phyloP scores from a whole-genome alignment of 164 flowering plant species.

The Vitis vinifera region DNA sequence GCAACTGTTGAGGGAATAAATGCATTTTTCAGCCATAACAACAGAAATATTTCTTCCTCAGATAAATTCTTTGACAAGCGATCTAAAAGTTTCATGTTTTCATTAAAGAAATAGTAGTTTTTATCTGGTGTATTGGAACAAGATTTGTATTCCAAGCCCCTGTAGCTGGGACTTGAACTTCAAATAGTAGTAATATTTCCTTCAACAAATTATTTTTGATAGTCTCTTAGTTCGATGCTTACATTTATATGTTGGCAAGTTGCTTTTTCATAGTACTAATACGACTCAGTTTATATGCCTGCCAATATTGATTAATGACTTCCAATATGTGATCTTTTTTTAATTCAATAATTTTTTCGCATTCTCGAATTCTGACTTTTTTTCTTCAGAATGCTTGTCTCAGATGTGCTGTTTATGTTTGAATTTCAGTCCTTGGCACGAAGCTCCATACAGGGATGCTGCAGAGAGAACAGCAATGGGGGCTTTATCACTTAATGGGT shows the following conservation, averaged over 20 bases:
- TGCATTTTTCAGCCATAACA: neutral
- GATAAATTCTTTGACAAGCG: neutral
- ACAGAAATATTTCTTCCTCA: neutral
- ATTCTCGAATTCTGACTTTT: neutral
- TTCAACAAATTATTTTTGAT: neutral
- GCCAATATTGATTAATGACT: no score
- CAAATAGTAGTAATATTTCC: neutral
- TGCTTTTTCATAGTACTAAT: neutral
- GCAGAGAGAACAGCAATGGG: conserved; percentile 79
- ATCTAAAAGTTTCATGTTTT: neutral
- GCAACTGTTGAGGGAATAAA: neutral
- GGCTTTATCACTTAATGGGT: conserved; percentile 78
- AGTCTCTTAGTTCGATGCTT: neutral
- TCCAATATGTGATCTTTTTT: no score
- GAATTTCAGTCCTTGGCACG: conserved; percentile 77
- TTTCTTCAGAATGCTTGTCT: neutral
- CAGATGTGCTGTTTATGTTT: neutral
- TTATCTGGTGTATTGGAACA: neutral
- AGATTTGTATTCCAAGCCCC: neutral
- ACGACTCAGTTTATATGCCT: no score
- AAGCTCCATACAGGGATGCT: conserved; percentile 72
- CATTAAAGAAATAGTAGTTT: neutral
- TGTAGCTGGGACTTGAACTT: neutral
- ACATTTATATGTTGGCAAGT: neutral
- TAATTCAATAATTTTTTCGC: no score